A percentile compares a stretch with the other conserved stretches of the same genome.
Conservation (phyloP, 2,329 filamentous ascomycete genomes). For the Monosporascus sp. region DNA sequence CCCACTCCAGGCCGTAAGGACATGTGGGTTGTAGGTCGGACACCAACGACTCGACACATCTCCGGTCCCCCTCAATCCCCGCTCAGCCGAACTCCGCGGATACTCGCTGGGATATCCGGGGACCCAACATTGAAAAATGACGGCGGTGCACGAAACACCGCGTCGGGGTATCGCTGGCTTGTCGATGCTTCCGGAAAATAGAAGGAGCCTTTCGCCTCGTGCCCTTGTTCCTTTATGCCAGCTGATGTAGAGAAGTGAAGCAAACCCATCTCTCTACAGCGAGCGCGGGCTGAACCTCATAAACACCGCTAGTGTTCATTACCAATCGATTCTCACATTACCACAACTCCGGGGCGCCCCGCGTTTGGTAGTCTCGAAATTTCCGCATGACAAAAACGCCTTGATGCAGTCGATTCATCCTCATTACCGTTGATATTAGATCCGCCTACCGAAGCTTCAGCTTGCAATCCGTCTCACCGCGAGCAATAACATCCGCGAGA, state of each 20-base stretch:
- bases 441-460: constrained; percentile 56
- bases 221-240: constrained; percentile 13
- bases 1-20: too few species aligned
- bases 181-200: constrained; percentile 11
- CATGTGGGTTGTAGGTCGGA: too few species aligned
- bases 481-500: constrained; percentile 74
- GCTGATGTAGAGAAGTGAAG: constrained; percentile 23
- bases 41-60: too few species aligned
- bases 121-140: constrained; percentile 5
- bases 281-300: constrained; percentile 18
- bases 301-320: constrained; percentile 15
- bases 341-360: constrained; percentile 28
- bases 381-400: constrained; percentile 22
- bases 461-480: constrained; percentile 73
- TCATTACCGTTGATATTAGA: constrained; percentile 4
- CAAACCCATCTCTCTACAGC: constrained; percentile 18
- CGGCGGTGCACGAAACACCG: constrained; percentile 15
- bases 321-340: constrained; percentile 16
- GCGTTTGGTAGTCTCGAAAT: constrained; percentile 17
- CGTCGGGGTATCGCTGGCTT: constrained; percentile 17
- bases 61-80: too few species aligned
- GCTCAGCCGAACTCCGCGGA: constrained; percentile 2
- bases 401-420: constrained; percentile 18
- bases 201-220: constrained; percentile 12
- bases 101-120: constrained; percentile 1